Percentiles rank a stretch among this genome's conserved stretches.
phyloP scores from a whole-genome alignment of 2,329 filamentous ascomycete species.

The Venturia nashicola region DNA sequence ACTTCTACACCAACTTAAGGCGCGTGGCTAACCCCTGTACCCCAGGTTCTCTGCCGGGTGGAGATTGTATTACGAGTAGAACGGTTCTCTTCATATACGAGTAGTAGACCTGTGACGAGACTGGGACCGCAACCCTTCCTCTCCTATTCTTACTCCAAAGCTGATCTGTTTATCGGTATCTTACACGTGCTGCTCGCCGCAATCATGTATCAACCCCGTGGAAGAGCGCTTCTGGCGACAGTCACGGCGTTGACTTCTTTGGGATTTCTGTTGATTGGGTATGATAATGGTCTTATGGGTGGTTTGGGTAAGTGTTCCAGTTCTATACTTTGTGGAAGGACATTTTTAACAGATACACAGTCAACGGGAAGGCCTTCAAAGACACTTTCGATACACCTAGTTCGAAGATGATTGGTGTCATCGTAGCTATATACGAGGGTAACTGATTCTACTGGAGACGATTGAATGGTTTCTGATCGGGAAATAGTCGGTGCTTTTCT shows the following conservation, averaged over 20 bases:
- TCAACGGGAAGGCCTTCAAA: neutral
- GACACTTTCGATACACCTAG: neutral
- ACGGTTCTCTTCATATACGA: neutral
- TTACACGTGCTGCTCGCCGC: neutral
- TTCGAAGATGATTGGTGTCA: slow-evolving; percentile 27
- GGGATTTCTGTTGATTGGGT: neutral
- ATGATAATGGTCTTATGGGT: neutral
- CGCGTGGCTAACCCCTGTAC: neutral
- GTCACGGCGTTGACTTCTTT: neutral
- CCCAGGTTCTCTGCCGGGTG: neutral
- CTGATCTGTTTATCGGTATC: too few relatives aligned
- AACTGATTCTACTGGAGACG: slow-evolving; percentile 31
- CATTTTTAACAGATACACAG: neutral
- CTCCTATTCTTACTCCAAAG: neutral
- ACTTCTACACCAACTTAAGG: neutral
- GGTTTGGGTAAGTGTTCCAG: neutral
- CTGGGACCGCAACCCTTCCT: neutral
- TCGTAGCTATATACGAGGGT: slow-evolving; percentile 36
- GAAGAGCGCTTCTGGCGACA: neutral
- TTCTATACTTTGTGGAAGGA: neutral
- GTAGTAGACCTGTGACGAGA: neutral
- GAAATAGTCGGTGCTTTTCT: slow-evolving; percentile 28
- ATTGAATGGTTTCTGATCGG: slow-evolving; percentile 20
- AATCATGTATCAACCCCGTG: neutral
- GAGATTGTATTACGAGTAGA: neutral